phyloP scores from a whole-genome alignment of 768 basidiomycete genomes.

The Lyophyllum atratum region DNA sequence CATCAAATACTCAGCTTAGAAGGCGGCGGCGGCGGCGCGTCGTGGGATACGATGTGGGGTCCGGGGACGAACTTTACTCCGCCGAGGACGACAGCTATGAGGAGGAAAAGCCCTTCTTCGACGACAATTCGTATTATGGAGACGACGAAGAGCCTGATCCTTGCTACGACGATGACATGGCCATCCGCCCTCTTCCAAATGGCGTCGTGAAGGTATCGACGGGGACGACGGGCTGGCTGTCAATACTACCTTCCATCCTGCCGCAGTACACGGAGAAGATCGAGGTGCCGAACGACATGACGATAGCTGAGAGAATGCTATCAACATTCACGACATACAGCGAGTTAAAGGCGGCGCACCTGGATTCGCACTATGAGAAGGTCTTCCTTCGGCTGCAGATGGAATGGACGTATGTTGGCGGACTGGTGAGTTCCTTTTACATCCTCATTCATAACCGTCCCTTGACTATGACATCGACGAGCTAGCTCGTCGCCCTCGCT shows the following conservation, averaged over 20 bases:
- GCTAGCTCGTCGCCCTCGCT: constrained; percentile 61
- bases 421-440: constrained; percentile 43
- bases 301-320: constrained; percentile 38
- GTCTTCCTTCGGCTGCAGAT: constrained; percentile 48
- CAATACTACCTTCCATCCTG: constrained; percentile 19
- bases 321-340: constrained; percentile 57
- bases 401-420: constrained; percentile 72
- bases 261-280: constrained; percentile 47
- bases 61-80: constrained; percentile 39
- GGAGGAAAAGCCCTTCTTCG: constrained; percentile 22
- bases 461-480: too few species aligned
- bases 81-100: constrained; percentile 21
- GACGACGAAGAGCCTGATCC: constrained; percentile 21
- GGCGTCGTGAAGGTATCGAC: neutral
- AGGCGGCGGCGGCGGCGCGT: constrained; percentile 31
- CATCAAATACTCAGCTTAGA: constrained; percentile 5
- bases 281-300: constrained; percentile 27
- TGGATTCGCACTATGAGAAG: constrained; percentile 52
- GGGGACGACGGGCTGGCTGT: neutral
- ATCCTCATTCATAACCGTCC: too few species aligned
- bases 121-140: constrained; percentile 22
- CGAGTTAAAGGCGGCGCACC: constrained; percentile 49
- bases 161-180: neutral
- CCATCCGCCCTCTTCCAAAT: neutral
- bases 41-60: constrained; percentile 42